Base-by-base conservation (phyloP, 768 basidiomycete species). In the Termitomyces sp. region DNA sequence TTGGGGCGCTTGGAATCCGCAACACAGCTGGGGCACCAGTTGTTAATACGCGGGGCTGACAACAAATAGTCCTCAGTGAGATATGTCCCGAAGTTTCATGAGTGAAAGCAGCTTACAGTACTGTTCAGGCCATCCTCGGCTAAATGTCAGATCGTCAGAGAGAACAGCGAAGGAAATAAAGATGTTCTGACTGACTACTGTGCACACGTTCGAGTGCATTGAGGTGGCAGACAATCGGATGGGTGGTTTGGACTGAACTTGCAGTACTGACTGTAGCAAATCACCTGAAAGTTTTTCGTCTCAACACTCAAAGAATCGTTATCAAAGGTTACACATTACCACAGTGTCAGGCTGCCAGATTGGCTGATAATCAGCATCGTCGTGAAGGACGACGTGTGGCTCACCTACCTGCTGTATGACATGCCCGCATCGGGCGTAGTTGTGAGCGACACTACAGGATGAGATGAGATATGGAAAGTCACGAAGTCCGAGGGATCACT, bases 231-330 rank as follows among this genome's bases (percentile, higher is more conserved):
- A 59, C 84, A 85, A 44, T 67, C 72, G 0, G 61, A 57, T 0
- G 82, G 81, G 63, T 87, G 86, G 57, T 70, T 74, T 0, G 84
- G 78, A 57, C 85, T 86, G 67, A 86, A 85, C 38, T 59, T 66
- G 71, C 87, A 88, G 50, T 73, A 74, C 33, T 63, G 61, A 59
- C 70, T 74, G 11, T 6, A n/a, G 39, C 53, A 54, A 16, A 28
- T 15, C 38, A 54, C 53, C 53, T 54, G 24, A 8, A 54, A 28
- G 5, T 24, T 39, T 28, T 28, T 20, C 11, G 12, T 35, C 32
- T 51, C 16, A 40, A 7, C 16, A 24, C 24, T 28, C 24, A 12
- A 24, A 53, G 11, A 18, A 24, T 12, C 18, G 15, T 3, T 2
- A 4, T 13, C 36, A 1, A 38, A 18, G 8, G 38, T 16, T 18